These are phyloP conservation scores for Aspergillus taichungensis DNA, from an alignment of 495 filamentous ascomycete species.

Conservation along the genomic window DNA sequence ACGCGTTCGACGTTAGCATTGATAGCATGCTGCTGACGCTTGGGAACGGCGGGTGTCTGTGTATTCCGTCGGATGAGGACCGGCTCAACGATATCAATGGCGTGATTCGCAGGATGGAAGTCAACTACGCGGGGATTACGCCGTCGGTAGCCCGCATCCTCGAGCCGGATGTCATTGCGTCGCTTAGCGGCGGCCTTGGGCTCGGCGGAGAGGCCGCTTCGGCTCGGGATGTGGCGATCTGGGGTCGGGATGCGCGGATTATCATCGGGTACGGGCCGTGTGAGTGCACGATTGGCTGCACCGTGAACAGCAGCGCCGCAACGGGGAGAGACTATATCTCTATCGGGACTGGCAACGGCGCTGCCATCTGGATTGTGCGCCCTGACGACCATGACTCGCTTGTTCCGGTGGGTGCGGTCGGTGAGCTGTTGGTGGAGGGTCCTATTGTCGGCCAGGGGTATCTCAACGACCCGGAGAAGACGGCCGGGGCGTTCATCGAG, in stretches of 20 bases:
- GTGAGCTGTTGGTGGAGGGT: conserved; percentile 48
- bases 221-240: conserved; percentile 27
- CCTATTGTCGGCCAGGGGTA: conserved; percentile 45
- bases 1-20: conserved; percentile 41
- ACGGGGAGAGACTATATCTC: conserved; percentile 30
- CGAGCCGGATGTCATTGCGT: conserved; percentile 34
- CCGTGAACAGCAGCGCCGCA: conserved; percentile 34
- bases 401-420: conserved; percentile 41
- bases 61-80: conserved; percentile 42
- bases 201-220: conserved; percentile 44
- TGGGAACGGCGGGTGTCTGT: conserved; percentile 39
- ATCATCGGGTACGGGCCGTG: conserved; percentile 45
- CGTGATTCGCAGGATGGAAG: conserved; percentile 33
- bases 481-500: conserved; percentile 37
- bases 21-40: conserved; percentile 38
- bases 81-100: conserved; percentile 40
- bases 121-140: conserved; percentile 41
- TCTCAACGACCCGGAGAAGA: conserved; percentile 39
- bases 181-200: conserved; percentile 36
- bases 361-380: conserved; percentile 40
- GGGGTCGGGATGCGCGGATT: conserved; percentile 32
- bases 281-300: conserved; percentile 41
- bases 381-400: conserved; percentile 35
- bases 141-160: conserved; percentile 42
- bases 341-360: conserved; percentile 31